Evolutionary conservation across 257 asterid species (phyloP), one percentile per base, ranked within the genome.

Genomic region (Rubia yunnanensis): DNA sequence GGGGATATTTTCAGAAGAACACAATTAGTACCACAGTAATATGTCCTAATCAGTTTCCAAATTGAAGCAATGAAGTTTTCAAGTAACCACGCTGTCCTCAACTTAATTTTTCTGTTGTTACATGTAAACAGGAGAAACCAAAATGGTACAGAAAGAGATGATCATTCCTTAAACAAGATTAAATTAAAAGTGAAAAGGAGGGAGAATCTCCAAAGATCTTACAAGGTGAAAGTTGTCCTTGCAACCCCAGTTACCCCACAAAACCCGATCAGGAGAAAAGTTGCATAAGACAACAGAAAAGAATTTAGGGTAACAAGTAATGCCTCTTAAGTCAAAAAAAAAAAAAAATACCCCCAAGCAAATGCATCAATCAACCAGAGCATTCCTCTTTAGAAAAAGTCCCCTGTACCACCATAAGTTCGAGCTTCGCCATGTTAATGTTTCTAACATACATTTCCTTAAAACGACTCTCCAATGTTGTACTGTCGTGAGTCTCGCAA

Each of bases 181-280:
- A 41, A 66, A 48, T 15, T 20, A n/a, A 50, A 50, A 18, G 57
- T 50, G 13, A 32, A 32, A 60, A 34, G 23, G n/a, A 28, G 9
- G 18, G 30, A 31, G 48, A 27, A 36, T 26, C 63, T 10, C 67
- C 72, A 68, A 68, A 68, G 44, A 68, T 67, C 73, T 41, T 17
- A 9, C 23, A 59, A 44, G 46, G 67, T 46, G 24, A 35, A 55
- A 6, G 2, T n/a, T 41, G 30, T 36, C 18, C 18, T 36, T 38
- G 56, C 56, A 20, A 67, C n/a, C 23, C n/a, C n/a, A n/a, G n/a
- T n/a, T n/a, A n/a, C n/a, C n/a, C 22, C 8, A 28, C 23, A 35
- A 34, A 52, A 13, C 38, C 35, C 4, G 28, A 22, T 31, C 27
- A 23, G 32, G 49, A 50, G 22, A 49, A 65, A 65, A 64, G 49